These are phyloP conservation scores for Cladophialophora bantiana DNA, from an alignment of 2,329 filamentous ascomycete species.

Conservation along the genomic window DNA sequence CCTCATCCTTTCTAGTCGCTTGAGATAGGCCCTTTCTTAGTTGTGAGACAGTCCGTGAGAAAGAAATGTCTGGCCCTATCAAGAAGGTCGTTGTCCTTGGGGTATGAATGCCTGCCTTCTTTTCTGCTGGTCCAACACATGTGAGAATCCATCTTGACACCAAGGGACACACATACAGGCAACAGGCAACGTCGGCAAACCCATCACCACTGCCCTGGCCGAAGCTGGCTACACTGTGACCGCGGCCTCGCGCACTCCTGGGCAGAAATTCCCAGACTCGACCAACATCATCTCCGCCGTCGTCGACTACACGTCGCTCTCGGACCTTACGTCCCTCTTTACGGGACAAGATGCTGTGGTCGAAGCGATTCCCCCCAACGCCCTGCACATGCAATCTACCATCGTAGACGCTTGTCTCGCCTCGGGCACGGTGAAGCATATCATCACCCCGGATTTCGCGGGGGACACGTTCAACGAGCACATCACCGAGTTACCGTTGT, in stretches of 20 bases:
- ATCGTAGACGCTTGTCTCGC: constrained; percentile 23
- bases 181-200: constrained; percentile 28
- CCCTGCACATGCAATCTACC: constrained; percentile 15
- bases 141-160: neutral
- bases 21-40: no score
- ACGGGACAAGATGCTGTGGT: constrained; percentile 45
- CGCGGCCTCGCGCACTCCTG: constrained; percentile 36
- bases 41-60: neutral
- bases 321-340: constrained; percentile 40
- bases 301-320: constrained; percentile 41
- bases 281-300: constrained; percentile 36
- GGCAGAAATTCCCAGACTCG: constrained; percentile 35
- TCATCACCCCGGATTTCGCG: constrained; percentile 30
- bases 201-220: constrained; percentile 25
- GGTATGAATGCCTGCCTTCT: constrained; percentile 10
- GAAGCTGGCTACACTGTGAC: constrained; percentile 40
- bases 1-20: no score
- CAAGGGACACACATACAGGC: constrained; percentile 8
- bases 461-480: constrained; percentile 27
- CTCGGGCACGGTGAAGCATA: constrained; percentile 23
- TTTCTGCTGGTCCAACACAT: neutral
- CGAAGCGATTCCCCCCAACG: constrained; percentile 24
- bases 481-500: constrained; percentile 24
- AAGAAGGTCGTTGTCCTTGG: constrained; percentile 29
- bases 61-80: constrained; percentile 22